Evolutionary conservation across 306 rosid species (phyloP).

Genomic region (Cucurbita moschata): DNA sequence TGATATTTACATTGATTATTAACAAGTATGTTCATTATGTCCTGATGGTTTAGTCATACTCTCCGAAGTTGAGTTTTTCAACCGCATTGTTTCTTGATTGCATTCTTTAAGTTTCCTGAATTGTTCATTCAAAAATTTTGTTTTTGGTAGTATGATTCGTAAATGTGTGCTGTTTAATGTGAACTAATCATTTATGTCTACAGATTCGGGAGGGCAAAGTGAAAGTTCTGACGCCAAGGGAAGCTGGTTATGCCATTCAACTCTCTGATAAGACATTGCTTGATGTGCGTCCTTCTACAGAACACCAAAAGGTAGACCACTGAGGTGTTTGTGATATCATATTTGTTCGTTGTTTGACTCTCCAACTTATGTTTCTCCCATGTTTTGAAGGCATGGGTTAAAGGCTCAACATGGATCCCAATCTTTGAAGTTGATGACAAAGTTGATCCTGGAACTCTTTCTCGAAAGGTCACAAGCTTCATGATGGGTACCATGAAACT

Average conservation of each 20-base stretch:
- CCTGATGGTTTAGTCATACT: neutral
- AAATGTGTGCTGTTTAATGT: neutral
- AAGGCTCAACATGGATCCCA: conserved; percentile 84
- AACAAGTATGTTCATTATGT: neutral
- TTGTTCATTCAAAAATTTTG: neutral
- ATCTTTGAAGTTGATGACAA: conserved; percentile 50
- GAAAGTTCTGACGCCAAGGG: conserved; percentile 66
- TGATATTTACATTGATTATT: neutral
- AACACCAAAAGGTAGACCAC: conserved; percentile 48
- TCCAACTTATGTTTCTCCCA: neutral
- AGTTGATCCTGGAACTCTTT: conserved; percentile 47
- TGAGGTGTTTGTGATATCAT: neutral
- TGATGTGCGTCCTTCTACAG: conserved; percentile 86
- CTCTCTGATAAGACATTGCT: conserved; percentile 80
- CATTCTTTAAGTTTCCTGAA: neutral
- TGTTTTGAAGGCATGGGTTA: conserved; percentile 69
- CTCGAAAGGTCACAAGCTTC: conserved; percentile 52
- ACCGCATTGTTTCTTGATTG: neutral
- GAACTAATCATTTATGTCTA: neutral
- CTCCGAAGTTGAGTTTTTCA: neutral
- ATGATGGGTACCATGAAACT: conserved; percentile 54
- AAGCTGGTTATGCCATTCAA: conserved; percentile 89
- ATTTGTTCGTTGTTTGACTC: conserved; percentile 1
- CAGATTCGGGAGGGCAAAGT: conserved; percentile 78
- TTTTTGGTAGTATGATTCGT: neutral